Base-by-base conservation (phyloP, 2,329 filamentous ascomycete species). In the Phialophora tarda region DNA sequence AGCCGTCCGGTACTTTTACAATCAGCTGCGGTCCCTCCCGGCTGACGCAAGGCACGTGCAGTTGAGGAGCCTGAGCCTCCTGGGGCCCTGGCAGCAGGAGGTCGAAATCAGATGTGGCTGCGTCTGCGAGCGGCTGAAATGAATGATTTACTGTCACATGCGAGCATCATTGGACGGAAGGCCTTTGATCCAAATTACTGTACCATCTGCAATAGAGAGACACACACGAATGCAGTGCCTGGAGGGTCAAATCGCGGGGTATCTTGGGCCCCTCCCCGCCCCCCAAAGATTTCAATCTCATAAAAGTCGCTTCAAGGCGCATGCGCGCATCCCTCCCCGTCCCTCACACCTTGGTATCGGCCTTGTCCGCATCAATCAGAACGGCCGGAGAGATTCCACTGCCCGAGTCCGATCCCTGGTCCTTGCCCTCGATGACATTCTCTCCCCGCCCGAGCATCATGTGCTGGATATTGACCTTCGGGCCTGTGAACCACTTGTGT, bases 391-490 rank as follows among this genome's bases (percentile, higher is more conserved):
- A 34, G 26, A 32, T 60, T 21, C 64, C 60, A 28, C 48, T 63
- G 10, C 63, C 68, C 7, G 68, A 68, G 30, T 68, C 68, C 11
- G 65, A 66, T n/a, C 65, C 63, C 7, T 47, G 61, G 17, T 70
- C 68, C 32, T 70, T 70, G 4, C 62, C 81, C 23, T 80, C 78
- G 0, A 82, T 71, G 21, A 79, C 73, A 53, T 77, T 76, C 1
- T 74, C 78, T 3, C 77, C 76, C 2, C 72, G 66, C 5, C 80
- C 81, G 14, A 81, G 74, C 81, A 83, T 83, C 44, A 72, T 80
- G 57, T 74, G 72, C 38, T 71, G 63, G 50, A 77, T 72, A 62
- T 77, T 77, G 67, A 77, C 73, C 59, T 70, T 74, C 0, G 75
- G 75, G 47, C 75, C 75, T 47, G 70, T 75, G 72, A 77, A 77